Evolutionary conservation across 768 basidiomycete genomes (phyloP).

Genomic region (Daedaleopsis sinensis): DNA sequence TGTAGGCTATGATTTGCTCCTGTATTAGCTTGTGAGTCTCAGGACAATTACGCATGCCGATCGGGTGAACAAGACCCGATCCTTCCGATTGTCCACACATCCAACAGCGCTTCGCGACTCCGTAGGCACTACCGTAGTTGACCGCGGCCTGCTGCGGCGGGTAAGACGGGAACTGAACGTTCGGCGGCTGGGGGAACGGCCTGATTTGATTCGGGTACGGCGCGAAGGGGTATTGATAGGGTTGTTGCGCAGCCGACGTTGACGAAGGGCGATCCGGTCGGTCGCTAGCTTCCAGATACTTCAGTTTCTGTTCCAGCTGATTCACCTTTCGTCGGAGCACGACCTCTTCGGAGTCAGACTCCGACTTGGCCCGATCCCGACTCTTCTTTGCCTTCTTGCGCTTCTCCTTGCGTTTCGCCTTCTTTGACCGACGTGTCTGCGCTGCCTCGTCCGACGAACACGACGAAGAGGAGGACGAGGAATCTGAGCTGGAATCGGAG

Average conservation of each 20-base stretch:
- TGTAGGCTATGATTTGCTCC: neutral
- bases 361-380: neutral
- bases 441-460: neutral
- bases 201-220: neutral
- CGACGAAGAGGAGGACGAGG: neutral
- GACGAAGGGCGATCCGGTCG: neutral
- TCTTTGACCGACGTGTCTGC: neutral
- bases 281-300: neutral
- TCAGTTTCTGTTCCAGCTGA: neutral
- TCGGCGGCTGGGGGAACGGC: no score
- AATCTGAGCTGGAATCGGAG: neutral
- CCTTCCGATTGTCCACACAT: neutral
- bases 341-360: neutral
- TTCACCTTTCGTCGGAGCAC: neutral
- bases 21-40: neutral
- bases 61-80: neutral
- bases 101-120: neutral
- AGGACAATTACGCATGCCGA: neutral
- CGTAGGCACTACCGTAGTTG: neutral
- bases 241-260: neutral
- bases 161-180: neutral
- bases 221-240: neutral
- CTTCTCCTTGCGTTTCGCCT: neutral
- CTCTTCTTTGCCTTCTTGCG: neutral
- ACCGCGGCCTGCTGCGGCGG: no score